phyloP scores from a whole-genome alignment of 2,329 filamentous ascomycete genomes.

The Myriosclerotinia curreyana region DNA sequence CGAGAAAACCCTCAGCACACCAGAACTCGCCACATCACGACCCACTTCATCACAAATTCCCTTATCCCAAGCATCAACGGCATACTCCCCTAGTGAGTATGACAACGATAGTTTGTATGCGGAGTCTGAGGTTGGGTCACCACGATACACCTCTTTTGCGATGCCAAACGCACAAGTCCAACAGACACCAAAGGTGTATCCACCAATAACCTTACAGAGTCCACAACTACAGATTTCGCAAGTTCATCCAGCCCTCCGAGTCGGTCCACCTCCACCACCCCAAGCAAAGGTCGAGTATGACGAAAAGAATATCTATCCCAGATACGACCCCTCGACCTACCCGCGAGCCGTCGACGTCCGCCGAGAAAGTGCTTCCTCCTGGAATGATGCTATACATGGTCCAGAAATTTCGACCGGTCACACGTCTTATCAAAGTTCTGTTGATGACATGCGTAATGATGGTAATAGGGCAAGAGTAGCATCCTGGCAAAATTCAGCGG shows the following conservation, averaged over 20 bases:
- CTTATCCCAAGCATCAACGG: slow-evolving; percentile 8
- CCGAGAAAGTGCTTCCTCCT: slow-evolving; percentile 13
- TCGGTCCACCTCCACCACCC: not conserved
- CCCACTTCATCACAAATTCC: not conserved
- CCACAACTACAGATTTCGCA: slow-evolving; percentile 11
- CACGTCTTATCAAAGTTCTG: slow-evolving; percentile 1
- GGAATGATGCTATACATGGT: slow-evolving; percentile 7
- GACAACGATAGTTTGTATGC: slow-evolving; percentile 13
- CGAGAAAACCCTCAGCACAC: slow-evolving; percentile 6
- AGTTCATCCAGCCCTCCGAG: slow-evolving; percentile 10
- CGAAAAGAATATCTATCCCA: not conserved
- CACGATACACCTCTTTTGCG: not conserved
- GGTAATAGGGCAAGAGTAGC: slow-evolving; percentile 4
- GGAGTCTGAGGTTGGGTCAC: slow-evolving; percentile 5
- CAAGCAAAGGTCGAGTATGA: not conserved
- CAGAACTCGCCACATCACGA: not conserved
- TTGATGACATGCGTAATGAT: not conserved
- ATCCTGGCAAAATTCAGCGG: slow-evolving; percentile 8
- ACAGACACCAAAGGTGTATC: slow-evolving; percentile 1
- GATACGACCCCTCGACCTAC: slow-evolving; percentile 9
- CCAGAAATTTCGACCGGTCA: not conserved
- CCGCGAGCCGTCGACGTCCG: not conserved
- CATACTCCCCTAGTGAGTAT: slow-evolving; percentile 24
- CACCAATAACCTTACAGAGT: slow-evolving; percentile 10
- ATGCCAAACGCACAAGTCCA: slow-evolving; percentile 4